These are phyloP conservation scores for Stromatinia cepivora DNA, from an alignment of 2,329 filamentous ascomycete genomes.

Conservation along the genomic window DNA sequence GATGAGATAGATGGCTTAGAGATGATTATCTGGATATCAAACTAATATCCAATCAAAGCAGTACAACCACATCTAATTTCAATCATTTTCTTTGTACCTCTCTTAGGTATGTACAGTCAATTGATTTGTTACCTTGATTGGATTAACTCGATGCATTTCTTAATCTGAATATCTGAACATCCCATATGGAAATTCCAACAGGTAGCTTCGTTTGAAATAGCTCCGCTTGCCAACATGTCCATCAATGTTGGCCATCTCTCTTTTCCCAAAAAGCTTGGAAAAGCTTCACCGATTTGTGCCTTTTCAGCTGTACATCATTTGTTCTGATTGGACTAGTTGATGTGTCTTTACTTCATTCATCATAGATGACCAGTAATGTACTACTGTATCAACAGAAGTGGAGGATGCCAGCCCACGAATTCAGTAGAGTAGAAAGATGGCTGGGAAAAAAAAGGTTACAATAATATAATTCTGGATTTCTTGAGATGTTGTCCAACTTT, in stretches of 20 bases:
- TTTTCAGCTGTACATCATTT: background rate
- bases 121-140: background rate
- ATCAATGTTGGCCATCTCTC: background rate
- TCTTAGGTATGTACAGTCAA: background rate
- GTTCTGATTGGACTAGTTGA: background rate
- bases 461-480: background rate
- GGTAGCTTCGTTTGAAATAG: background rate
- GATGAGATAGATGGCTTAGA: background rate
- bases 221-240: background rate
- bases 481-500: background rate
- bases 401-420: constrained; percentile 13
- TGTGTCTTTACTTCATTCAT: constrained; percentile 2
- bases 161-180: accelerated
- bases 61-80: background rate
- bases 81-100: background rate
- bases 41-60: background rate
- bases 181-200: background rate
- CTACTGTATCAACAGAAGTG: background rate
- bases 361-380: background rate
- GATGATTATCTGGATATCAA: no score
- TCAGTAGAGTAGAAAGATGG: background rate
- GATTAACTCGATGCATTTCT: no score
- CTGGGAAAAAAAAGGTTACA: background rate
- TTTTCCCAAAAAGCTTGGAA: background rate
- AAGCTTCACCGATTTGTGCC: background rate